Percentiles rank a stretch among this genome's conserved stretches.
These are phyloP conservation scores for Rachicladosporium sp. DNA, from an alignment of 2,329 filamentous ascomycete genomes.

Conservation along the genomic window DNA sequence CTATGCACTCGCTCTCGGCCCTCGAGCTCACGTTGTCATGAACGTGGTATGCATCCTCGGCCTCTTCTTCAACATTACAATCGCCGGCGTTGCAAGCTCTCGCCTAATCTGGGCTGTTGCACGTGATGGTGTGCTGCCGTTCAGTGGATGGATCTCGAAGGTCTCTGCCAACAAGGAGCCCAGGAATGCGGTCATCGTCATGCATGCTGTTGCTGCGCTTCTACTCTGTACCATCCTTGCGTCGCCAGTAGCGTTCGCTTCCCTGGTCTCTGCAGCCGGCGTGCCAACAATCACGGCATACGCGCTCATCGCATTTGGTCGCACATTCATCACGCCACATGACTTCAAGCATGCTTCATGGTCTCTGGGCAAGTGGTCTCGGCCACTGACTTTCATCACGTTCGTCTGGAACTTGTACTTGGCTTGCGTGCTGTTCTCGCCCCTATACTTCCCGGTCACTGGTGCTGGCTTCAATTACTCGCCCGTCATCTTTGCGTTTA, in stretches of 20 bases:
- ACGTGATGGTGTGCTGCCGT: slow-evolving; percentile 48
- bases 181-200: slow-evolving; percentile 47
- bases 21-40: slow-evolving; percentile 49
- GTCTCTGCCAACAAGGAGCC: slow-evolving; percentile 45
- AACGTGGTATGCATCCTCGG: slow-evolving; percentile 42
- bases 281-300: slow-evolving; percentile 29
- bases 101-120: slow-evolving; percentile 52
- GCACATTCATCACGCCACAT: slow-evolving; percentile 26
- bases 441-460: slow-evolving; percentile 25
- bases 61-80: slow-evolving; percentile 45
- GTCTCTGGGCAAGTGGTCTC: slow-evolving; percentile 25
- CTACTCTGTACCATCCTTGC: slow-evolving; percentile 49
- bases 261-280: slow-evolving; percentile 27
- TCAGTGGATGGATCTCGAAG: slow-evolving; percentile 44
- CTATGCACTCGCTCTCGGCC: slow-evolving; percentile 44
- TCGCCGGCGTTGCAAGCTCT: slow-evolving; percentile 47
- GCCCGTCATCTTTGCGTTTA: slow-evolving; percentile 27
- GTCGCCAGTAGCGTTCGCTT: slow-evolving; percentile 32
- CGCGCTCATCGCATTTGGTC: slow-evolving; percentile 25
- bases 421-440: slow-evolving; percentile 27
- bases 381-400: slow-evolving; percentile 24
- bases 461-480: slow-evolving; percentile 24
- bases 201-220: slow-evolving; percentile 42
- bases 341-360: slow-evolving; percentile 25
- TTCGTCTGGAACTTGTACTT: slow-evolving; percentile 29